Evolutionary conservation across 176 grass and related monocot genomes (phyloP).

Genomic region (Saccharum officinarum): DNA sequence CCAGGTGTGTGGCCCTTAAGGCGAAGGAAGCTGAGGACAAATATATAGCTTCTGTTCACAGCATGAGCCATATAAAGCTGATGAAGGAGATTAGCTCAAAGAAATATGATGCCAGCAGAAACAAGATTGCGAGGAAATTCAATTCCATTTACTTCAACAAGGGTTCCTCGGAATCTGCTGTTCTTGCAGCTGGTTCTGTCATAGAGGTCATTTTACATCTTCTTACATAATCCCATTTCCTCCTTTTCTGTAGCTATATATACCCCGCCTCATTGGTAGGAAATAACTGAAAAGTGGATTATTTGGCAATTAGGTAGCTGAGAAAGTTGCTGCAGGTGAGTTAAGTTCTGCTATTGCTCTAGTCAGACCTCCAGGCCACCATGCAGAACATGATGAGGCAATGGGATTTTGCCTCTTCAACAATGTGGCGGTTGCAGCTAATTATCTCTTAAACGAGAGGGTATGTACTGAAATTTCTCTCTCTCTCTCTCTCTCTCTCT

Average conservation of each 20-base stretch:
- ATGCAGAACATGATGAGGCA: slow-evolving; percentile 80
- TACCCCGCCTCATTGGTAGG: not conserved
- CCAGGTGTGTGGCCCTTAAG: slow-evolving; percentile 60
- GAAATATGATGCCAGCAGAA: slow-evolving; percentile 58
- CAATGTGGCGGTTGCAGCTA: slow-evolving; percentile 83
- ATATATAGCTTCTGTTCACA: slow-evolving; percentile 75
- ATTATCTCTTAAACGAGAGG: slow-evolving; percentile 90
- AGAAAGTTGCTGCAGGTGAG: slow-evolving; percentile 86
- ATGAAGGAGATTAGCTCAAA: slow-evolving; percentile 84
- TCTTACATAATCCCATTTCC: not conserved
- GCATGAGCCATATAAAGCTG: slow-evolving; percentile 66
- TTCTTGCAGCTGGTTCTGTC: slow-evolving; percentile 84
- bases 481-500: not conserved
- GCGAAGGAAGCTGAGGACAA: slow-evolving; percentile 80
- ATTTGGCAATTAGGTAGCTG: slow-evolving; percentile 61
- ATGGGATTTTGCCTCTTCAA: slow-evolving; percentile 99
- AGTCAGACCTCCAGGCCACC: slow-evolving; percentile 94
- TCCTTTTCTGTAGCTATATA: not conserved
- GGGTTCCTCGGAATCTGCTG: slow-evolving; percentile 91
- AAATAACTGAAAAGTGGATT: not conserved
- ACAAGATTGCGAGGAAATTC: slow-evolving; percentile 63
- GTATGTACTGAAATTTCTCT: slow-evolving; percentile 40
- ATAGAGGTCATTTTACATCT: slow-evolving; percentile 58
- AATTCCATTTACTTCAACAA: slow-evolving; percentile 94
- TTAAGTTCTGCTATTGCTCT: slow-evolving; percentile 86